phyloP scores from a whole-genome alignment of 164 flowering plant genomes.

The Macadamia tetraphylla region DNA sequence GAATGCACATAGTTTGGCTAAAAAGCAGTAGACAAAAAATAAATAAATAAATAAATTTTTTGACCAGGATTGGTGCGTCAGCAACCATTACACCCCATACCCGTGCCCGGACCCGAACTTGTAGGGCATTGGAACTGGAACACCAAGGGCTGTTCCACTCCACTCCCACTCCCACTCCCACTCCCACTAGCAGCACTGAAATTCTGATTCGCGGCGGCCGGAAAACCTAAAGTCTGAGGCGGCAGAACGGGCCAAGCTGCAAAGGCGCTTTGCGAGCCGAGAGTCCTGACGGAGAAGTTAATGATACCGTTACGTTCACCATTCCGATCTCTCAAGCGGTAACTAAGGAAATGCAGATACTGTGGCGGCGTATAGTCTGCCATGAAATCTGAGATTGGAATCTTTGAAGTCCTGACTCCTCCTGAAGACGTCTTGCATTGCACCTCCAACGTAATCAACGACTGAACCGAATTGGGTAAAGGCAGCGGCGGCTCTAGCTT shows the following conservation, averaged over 20 bases:
- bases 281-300: constrained; percentile 34
- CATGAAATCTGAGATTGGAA: constrained; percentile 49
- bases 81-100: not conserved
- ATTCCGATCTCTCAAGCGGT: constrained; percentile 36
- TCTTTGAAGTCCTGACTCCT: constrained; percentile 19
- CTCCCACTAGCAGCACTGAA: too few species aligned
- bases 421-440: constrained; percentile 20
- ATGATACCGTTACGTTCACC: constrained; percentile 19
- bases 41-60: too few species aligned
- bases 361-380: constrained; percentile 35
- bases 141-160: constrained; percentile 9
- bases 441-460: constrained; percentile 30
- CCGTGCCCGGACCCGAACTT: not conserved
- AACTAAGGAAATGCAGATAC: constrained; percentile 35
- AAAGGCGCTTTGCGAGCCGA: not conserved
- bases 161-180: not conserved
- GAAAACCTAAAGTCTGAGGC: not conserved
- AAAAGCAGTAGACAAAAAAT: constrained; percentile 12
- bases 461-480: constrained; percentile 13
- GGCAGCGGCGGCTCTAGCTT: constrained; percentile 26
- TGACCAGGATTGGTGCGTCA: too few species aligned
- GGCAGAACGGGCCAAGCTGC: not conserved
- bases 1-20: constrained; percentile 20
- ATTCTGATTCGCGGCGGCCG: not conserved
- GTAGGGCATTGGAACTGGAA: constrained; percentile 1